Conservation (phyloP, 2,329 filamentous ascomycete species). For the Sarocladium strictum region DNA sequence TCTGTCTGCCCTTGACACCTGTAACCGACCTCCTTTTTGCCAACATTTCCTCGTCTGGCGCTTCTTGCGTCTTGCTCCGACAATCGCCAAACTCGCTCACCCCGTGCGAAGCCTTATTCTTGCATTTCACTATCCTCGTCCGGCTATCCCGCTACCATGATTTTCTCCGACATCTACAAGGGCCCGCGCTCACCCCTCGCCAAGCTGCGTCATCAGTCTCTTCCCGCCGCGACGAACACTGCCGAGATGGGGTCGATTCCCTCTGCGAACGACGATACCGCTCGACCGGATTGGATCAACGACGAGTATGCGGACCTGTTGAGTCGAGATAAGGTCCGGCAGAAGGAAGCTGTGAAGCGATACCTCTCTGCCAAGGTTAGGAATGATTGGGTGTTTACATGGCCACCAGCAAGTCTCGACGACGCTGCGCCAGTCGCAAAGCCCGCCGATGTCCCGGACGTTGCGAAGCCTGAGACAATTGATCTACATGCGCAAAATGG, state of each 20-base stretch:
- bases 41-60: not conserved
- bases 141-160: no score
- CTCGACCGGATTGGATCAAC: constrained; percentile 26
- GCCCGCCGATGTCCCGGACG: not conserved
- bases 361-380: constrained; percentile 49
- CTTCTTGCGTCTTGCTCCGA: no score
- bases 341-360: constrained; percentile 56
- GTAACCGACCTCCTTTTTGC: not conserved
- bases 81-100: no score
- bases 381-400: constrained; percentile 55
- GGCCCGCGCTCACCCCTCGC: constrained; percentile 46
- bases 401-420: constrained; percentile 34
- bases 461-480: not conserved
- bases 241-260: not conserved
- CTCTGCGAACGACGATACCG: not conserved
- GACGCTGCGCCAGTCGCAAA: not conserved
- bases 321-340: constrained; percentile 55
- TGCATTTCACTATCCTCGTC: no score
- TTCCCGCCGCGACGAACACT: constrained; percentile 17
- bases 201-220: constrained; percentile 38
- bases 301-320: constrained; percentile 56
- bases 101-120: no score
- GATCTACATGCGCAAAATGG: not conserved
- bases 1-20: not conserved
- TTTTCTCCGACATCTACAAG: constrained; percentile 55